phyloP scores from a whole-genome alignment of 768 basidiomycete genomes.

The Hydnomerulius pinastri region DNA sequence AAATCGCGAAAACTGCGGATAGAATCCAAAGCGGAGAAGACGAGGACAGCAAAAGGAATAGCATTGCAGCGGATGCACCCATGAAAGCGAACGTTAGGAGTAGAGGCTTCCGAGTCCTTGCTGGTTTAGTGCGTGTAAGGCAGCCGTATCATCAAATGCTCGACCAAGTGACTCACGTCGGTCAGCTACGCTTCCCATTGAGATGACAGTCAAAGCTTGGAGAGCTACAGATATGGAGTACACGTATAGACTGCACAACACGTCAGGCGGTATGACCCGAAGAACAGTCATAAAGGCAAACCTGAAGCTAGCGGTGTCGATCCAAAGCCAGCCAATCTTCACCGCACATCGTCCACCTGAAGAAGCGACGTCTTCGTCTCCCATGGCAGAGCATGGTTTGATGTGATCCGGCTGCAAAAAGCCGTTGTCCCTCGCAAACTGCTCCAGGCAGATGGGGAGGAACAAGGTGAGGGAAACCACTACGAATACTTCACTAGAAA shows the following conservation, averaged over 20 bases:
- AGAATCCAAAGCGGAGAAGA: slow-evolving; percentile 69
- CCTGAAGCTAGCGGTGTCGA: slow-evolving; percentile 94
- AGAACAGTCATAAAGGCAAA: slow-evolving; percentile 24
- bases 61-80: slow-evolving; percentile 66
- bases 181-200: slow-evolving; percentile 91
- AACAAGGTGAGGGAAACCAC: slow-evolving; percentile 81
- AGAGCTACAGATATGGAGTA: slow-evolving; percentile 87
- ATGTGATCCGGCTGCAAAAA: slow-evolving; percentile 69
- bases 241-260: slow-evolving; percentile 66
- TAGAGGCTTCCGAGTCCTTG: slow-evolving; percentile 72
- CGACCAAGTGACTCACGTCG: slow-evolving; percentile 58
- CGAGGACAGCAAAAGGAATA: slow-evolving; percentile 76
- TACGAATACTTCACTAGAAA: slow-evolving; percentile 74
- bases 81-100: slow-evolving; percentile 73
- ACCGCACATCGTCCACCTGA: slow-evolving; percentile 69
- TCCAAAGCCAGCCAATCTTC: slow-evolving; percentile 79
- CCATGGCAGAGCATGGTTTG: slow-evolving; percentile 48
- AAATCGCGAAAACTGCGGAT: slow-evolving; percentile 67
- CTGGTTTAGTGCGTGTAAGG: slow-evolving; percentile 32
- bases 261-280: background rate
- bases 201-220: slow-evolving; percentile 93
- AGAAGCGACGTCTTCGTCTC: slow-evolving; percentile 19
- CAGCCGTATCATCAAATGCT: no score
- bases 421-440: slow-evolving; percentile 90
- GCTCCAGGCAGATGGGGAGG: slow-evolving; percentile 81